Conservation (phyloP, 306 rosid genomes). For the Glycine latifolia region DNA sequence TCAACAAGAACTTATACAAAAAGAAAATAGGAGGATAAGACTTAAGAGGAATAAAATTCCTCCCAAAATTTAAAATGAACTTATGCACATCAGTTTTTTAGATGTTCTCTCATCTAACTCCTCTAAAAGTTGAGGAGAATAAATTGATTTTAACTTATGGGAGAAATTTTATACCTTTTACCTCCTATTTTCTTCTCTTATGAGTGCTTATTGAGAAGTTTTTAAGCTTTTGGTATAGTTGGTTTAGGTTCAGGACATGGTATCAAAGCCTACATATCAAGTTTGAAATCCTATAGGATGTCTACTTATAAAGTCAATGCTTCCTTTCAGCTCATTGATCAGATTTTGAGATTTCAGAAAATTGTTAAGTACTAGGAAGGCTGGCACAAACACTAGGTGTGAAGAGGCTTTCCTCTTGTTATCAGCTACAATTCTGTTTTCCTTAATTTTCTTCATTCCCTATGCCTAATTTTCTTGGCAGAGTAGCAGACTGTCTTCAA, state of each 20-base stretch:
- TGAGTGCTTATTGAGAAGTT: background rate
- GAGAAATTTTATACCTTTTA: background rate
- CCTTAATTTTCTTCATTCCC: background rate
- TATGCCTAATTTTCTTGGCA: background rate
- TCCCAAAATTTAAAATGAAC: background rate
- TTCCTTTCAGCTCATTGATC: background rate
- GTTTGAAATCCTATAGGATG: background rate
- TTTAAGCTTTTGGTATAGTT: background rate
- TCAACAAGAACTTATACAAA: background rate
- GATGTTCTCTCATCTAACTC: background rate
- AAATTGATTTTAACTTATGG: background rate
- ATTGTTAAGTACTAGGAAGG: background rate
- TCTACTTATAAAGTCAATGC: background rate
- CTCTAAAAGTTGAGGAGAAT: background rate
- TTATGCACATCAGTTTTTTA: background rate
- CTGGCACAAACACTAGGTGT: background rate
- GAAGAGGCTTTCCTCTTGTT: background rate
- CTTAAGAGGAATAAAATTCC: background rate
- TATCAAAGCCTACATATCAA: background rate
- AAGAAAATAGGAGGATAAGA: background rate
- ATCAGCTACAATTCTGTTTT: background rate
- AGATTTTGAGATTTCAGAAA: background rate
- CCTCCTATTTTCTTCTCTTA: background rate
- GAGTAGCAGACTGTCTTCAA: slow-evolving; percentile 1
- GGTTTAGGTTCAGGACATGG: background rate